Percentiles rank a stretch among this genome's conserved stretches.
Evolutionary conservation across 73 alveolate genomes (phyloP).

Genomic region (Paramecium caudatum): DNA sequence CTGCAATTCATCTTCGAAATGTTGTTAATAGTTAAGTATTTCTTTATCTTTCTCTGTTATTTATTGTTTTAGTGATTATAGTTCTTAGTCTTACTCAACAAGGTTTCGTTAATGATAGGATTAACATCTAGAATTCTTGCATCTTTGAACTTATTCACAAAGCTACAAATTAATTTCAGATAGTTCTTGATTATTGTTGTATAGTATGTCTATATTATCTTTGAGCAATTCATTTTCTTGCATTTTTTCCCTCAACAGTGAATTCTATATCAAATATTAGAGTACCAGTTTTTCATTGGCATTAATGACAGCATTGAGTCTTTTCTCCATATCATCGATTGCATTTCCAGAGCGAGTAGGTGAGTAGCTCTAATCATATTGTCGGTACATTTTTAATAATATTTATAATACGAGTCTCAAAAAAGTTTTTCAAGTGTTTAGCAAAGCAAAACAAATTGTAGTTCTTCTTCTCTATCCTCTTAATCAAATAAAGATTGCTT

Average conservation of each 20-base stretch:
- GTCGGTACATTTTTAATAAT: background rate
- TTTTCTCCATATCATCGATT: conserved; percentile 7
- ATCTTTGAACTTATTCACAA: background rate
- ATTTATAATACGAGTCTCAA: conserved; percentile 1
- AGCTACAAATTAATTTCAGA: background rate
- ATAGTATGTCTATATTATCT: conserved; percentile 38
- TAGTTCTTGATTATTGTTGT: conserved; percentile 15
- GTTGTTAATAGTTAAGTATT: background rate
- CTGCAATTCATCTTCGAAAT: conserved; percentile 17
- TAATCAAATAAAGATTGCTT: conserved; percentile 38
- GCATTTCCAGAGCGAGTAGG: background rate
- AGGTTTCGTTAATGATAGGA: background rate
- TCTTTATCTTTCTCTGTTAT: conserved; percentile 12
- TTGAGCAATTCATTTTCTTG: conserved; percentile 40
- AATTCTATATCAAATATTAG: background rate
- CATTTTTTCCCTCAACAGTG: conserved; percentile 29
- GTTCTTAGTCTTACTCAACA: conserved; percentile 16
- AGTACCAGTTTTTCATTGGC: conserved; percentile 65
- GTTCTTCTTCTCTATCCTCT: conserved; percentile 57
- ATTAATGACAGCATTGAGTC: conserved; percentile 27
- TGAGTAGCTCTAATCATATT: conserved; percentile 20
- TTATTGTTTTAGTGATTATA: background rate
- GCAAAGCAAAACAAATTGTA: conserved; percentile 16
- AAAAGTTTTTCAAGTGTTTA: conserved; percentile 29
- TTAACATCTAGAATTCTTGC: background rate